Percentiles rank a stretch among this genome's conserved stretches.
phyloP scores from a whole-genome alignment of 192 early-diverging fungal species.

The Linnemannia hyalina region DNA sequence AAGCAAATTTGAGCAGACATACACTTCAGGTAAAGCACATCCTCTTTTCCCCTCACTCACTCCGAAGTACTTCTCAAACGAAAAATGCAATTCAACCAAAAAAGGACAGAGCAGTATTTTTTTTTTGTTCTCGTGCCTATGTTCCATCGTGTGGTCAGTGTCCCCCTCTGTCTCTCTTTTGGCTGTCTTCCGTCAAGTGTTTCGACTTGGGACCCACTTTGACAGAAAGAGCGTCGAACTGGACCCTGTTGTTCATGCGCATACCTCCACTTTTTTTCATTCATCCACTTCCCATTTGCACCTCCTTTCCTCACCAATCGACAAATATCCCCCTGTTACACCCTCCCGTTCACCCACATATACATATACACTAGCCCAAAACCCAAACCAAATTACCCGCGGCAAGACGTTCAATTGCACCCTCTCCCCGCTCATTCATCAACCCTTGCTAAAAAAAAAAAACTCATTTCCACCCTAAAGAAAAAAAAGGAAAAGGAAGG shows the following conservation, averaged over 20 bases:
- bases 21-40: conserved; percentile 33
- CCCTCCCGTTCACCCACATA: not conserved
- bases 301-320: not conserved
- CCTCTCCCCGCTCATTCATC: not conserved
- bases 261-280: not conserved
- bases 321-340: not conserved
- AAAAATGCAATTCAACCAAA: not conserved
- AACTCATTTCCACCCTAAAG: conserved; percentile 2
- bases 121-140: conserved; percentile 3
- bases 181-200: not conserved
- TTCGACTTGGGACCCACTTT: not conserved
- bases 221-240: too few species aligned
- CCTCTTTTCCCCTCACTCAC: not conserved
- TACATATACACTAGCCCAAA: not conserved
- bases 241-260: not conserved
- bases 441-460: not conserved
- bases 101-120: not conserved
- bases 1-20: conserved; percentile 48
- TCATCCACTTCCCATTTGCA: not conserved
- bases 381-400: not conserved
- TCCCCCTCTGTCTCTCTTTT: not conserved
- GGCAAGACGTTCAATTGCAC: not conserved
- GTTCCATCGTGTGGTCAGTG: not conserved
- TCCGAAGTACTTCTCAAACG: not conserved
- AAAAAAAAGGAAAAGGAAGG: not conserved